phyloP scores from a whole-genome alignment of 1,284 basidiomycete species.

The Cryptococcus maquisensis region DNA sequence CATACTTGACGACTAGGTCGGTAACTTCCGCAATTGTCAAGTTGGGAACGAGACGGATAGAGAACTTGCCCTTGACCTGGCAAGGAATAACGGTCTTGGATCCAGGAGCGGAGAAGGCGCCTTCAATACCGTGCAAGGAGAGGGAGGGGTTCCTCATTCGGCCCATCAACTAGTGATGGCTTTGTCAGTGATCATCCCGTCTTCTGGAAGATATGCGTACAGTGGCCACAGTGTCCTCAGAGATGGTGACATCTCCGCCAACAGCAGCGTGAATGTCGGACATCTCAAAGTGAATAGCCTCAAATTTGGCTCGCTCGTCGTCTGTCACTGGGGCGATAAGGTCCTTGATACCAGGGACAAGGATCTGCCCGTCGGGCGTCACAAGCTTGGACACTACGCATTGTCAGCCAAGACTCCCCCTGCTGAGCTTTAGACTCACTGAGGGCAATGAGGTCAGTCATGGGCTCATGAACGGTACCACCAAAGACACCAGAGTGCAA shows the following conservation, averaged over 20 bases:
- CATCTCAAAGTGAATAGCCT: conserved; percentile 65
- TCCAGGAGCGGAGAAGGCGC: conserved; percentile 82
- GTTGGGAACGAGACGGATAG: conserved; percentile 79
- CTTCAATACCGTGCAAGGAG: conserved; percentile 94
- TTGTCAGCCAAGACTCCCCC: not conserved
- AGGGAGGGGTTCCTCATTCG: conserved; percentile 66
- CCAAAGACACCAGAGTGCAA: conserved; percentile 91
- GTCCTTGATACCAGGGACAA: conserved; percentile 86
- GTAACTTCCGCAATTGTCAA: conserved; percentile 70
- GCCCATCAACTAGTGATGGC: conserved; percentile 42
- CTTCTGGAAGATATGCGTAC: conserved; percentile 18
- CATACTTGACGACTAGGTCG: conserved; percentile 66
- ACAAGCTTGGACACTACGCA: conserved; percentile 67
- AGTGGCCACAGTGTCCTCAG: conserved; percentile 73
- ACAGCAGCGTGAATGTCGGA: conserved; percentile 73
- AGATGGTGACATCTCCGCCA: conserved; percentile 72
- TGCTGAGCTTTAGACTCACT: conserved; percentile 32
- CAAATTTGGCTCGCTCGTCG: conserved; percentile 70
- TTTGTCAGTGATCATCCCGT: conserved; percentile 29
- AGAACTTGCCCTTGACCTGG: conserved; percentile 88
- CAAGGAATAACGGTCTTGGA: conserved; percentile 95
- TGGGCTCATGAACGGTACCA: conserved; percentile 74
- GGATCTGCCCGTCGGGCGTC: conserved; percentile 72
- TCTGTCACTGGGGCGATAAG: conserved; percentile 73
- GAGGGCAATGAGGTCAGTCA: conserved; percentile 61